Evolutionary conservation across 164 flowering plant species (phyloP).

Genomic region (Berberis thunbergii): DNA sequence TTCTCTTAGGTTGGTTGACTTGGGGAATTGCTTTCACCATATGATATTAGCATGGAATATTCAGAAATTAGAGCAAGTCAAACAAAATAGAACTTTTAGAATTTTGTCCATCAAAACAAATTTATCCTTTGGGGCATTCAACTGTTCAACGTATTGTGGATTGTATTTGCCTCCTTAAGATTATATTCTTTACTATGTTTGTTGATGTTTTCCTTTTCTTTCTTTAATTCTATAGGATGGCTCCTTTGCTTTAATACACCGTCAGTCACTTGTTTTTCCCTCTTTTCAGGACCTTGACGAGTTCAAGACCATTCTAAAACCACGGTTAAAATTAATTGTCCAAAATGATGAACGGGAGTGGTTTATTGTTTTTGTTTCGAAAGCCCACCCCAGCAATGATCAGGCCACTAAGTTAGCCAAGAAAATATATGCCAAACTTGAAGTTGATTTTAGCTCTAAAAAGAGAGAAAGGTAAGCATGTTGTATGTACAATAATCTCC

Average conservation of each 20-base stretch:
- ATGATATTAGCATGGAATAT: too few relatives aligned
- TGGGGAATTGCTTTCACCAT: too few relatives aligned
- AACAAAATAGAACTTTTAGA: too few relatives aligned
- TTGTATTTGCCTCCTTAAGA: not conserved
- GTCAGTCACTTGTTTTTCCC: slow-evolving; percentile 4
- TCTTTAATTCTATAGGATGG: not conserved
- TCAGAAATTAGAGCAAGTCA: too few relatives aligned
- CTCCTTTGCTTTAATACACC: not conserved
- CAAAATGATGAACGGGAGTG: slow-evolving; percentile 98
- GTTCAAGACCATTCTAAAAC: slow-evolving; percentile 88
- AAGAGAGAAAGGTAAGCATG: slow-evolving; percentile 74
- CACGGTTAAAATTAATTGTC: slow-evolving; percentile 81
- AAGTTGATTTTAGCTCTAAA: slow-evolving; percentile 92
- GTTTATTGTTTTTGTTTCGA: slow-evolving; percentile 92
- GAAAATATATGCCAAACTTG: slow-evolving; percentile 84
- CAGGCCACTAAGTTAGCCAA: slow-evolving; percentile 77
- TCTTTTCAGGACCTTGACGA: slow-evolving; percentile 88
- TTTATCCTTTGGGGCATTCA: too few relatives aligned
- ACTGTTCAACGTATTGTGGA: too few relatives aligned
- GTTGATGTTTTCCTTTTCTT: not conserved
- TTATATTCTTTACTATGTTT: not conserved
- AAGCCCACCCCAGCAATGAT: slow-evolving; percentile 82
- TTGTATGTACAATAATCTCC: not conserved
- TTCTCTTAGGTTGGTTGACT: too few relatives aligned
- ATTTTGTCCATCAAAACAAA: too few relatives aligned